Evolutionary conservation across 2,329 filamentous ascomycete genomes (phyloP), one percentile per base, ranked within the genome.

Genomic region (Cephalotrichum gorgonifer): DNA sequence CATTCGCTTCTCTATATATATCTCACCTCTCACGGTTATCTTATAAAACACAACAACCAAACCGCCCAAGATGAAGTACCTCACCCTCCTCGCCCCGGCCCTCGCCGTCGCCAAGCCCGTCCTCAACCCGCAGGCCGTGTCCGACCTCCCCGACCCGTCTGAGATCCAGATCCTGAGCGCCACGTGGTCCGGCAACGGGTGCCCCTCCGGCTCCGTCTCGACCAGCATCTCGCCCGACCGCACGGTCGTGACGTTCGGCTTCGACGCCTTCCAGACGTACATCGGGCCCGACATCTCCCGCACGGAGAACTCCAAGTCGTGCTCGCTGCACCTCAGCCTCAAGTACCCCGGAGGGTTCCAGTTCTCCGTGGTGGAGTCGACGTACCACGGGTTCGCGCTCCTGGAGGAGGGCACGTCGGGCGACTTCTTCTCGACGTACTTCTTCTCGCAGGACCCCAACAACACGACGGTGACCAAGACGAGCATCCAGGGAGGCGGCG

Each of bases 301-400:
- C 2, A 51, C 62, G 15, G 64, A 69, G 52, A 62, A 60, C 55
- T 65, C 62, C 57, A 72, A 72, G 66, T 72, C 72, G 64, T 72
- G 69, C 61, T 68, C 71, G 58, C 66, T 72, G 30, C 69, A 72
- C 57, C 55, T 72, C 50, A 68, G 63, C 57, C 64, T 72, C 51
- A 64, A 68, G 57, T 72, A 72, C 57, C 69, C 69, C 12, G 66
- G 67, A 35, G 69, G 69, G 51, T 72, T 71, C 62, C 69, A 72
- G 58, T 72, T 67, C 59, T 59, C 69, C 43, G 61, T 72, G 20
- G 64, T 72, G 38, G 67, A 71, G 55, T 68, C 65, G 53, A 72
- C 69, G n/a, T 72, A 72, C 62, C 69, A 72, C 63, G 69, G 69
- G 51, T 72, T 68, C 51, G 69, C 69, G 2, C 68, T 69, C 58